Evolutionary conservation across 2,329 filamentous ascomycete genomes (phyloP), one percentile per base, ranked within the genome.

Genomic region (Scedosporium boydii): DNA sequence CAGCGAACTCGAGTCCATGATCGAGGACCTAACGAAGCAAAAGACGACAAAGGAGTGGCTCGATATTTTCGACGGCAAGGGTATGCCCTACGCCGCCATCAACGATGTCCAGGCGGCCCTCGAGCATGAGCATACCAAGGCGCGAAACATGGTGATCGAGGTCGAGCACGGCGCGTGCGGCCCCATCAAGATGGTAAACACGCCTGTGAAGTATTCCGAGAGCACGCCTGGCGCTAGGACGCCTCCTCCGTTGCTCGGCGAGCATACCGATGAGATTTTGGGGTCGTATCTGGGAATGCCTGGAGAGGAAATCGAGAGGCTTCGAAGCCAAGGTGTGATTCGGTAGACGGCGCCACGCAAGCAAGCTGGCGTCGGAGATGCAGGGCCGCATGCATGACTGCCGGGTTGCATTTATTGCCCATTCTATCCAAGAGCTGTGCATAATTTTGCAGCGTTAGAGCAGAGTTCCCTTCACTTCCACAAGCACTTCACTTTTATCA

Each of bases 1-100:
- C n/a, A 79, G 81, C 26, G 84, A 87, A 60, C 81, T 99, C 23
- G 93, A 98, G 70, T 77, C 78, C 0, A 76, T 89, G 69, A 96
- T 99, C 63, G 92, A 96, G 71, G 78, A 78, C 1, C 80, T 90
- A 56, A 96, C 91, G 0, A 77, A 77, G 61, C 85, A 86, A 61
- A 91, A 87, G 77, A 96, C 90, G 3, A 99, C 95, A 0, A 78
- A 87, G 67, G 87, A 97, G 71, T 98, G 95, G 93, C 80, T 98
- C 3, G 83, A 88, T 1, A 78, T 93, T 1, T 87, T 97, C 55
- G 91, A 97, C 69, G 92, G 91, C n/a, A 89, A 84, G 63, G 95
- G 95, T 4, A 87, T 99, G 87, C 95, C 95, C 0, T 99, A 82
- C 70, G 90, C 93, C 0, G 91, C 93, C 1, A 89, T 99, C 68